phyloP scores from a whole-genome alignment of 164 flowering plant species.

The Umbilicus rupestris region DNA sequence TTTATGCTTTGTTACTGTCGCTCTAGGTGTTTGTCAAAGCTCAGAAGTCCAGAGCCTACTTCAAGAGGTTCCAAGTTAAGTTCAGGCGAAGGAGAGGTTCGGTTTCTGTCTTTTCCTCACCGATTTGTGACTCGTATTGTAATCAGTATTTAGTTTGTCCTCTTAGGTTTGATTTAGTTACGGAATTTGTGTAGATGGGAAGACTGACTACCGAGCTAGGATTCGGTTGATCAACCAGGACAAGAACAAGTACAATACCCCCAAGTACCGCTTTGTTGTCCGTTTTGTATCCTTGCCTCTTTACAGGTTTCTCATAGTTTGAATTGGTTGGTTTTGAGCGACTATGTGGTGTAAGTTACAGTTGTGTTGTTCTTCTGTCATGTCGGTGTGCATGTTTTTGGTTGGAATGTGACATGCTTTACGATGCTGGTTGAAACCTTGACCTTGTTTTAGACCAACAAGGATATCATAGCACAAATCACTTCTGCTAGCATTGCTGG shows the following conservation, averaged over 20 bases:
- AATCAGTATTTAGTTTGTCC: neutral
- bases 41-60: constrained; percentile 37
- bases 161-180: neutral
- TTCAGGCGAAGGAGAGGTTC: constrained; percentile 55
- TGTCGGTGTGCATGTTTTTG: too few relatives aligned
- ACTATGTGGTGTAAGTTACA: neutral
- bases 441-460: constrained; percentile 53
- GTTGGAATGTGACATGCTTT: too few relatives aligned
- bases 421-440: constrained; percentile 17
- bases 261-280: constrained; percentile 79
- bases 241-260: constrained; percentile 89
- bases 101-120: too few relatives aligned
- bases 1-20: neutral
- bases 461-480: constrained; percentile 70
- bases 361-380: too few relatives aligned
- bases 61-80: constrained; percentile 45
- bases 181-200: constrained; percentile 43
- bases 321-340: neutral
- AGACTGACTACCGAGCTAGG: constrained; percentile 87
- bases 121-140: too few relatives aligned
- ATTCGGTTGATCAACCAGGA: constrained; percentile 80
- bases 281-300: constrained; percentile 63
- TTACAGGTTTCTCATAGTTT: neutral
- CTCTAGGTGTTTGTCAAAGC: constrained; percentile 38
- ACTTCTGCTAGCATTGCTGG: constrained; percentile 76